Conservation (phyloP, 2,329 filamentous ascomycete genomes). For the Apiospora kogelbergensis region DNA sequence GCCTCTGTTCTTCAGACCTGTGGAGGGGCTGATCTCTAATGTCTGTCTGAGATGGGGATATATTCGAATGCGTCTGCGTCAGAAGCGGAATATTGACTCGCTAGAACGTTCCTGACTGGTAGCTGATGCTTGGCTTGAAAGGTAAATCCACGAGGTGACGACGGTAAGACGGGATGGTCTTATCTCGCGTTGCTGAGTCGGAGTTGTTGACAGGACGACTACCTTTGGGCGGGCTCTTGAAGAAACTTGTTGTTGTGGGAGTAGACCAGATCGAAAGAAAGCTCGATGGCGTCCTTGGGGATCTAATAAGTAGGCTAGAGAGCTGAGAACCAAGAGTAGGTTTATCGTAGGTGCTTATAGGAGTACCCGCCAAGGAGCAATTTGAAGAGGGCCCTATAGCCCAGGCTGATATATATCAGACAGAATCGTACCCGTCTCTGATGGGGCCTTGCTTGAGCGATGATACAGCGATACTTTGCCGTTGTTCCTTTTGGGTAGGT, state of each 20-base stretch:
- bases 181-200: slow-evolving; percentile 1
- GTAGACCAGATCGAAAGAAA: slow-evolving; percentile 8
- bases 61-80: slow-evolving; percentile 7
- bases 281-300: slow-evolving; percentile 14
- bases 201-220: slow-evolving; percentile 8
- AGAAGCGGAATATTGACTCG: slow-evolving; percentile 10
- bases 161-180: slow-evolving; percentile 8
- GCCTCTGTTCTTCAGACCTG: not conserved
- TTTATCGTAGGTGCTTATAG: slow-evolving; percentile 14
- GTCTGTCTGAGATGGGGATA: slow-evolving; percentile 5
- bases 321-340: not conserved
- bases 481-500: not conserved
- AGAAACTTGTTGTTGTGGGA: not conserved
- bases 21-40: slow-evolving; percentile 6
- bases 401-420: slow-evolving; percentile 12
- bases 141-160: slow-evolving; percentile 9
- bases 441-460: not conserved
- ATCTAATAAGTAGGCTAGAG: slow-evolving; percentile 12
- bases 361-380: slow-evolving; percentile 9
- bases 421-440: not conserved
- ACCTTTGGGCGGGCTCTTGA: not conserved
- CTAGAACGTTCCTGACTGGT: not conserved
- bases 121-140: slow-evolving; percentile 5
- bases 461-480: not conserved
- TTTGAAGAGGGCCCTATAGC: slow-evolving; percentile 12